phyloP scores from a whole-genome alignment of 805 yeast genomes.

The Myxozyma monticola region DNA sequence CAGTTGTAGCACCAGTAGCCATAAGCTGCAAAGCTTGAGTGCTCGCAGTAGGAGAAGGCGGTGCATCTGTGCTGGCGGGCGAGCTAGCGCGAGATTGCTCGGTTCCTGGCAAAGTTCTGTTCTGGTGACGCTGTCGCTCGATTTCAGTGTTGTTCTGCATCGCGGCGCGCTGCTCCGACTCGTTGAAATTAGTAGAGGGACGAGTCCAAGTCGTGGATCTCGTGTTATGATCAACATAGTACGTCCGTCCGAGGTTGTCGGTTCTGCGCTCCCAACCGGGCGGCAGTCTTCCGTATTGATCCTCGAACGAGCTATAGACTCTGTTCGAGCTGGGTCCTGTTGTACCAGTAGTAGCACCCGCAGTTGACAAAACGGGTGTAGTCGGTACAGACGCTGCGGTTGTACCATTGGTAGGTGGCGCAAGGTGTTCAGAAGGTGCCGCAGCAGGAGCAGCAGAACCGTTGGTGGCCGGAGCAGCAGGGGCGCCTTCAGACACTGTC shows the following conservation, averaged over 20 bases:
- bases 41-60: constrained; percentile 16
- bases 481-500: too few species aligned
- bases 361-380: constrained; percentile 27
- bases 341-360: constrained; percentile 32
- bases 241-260: constrained; percentile 94
- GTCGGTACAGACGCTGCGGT: constrained; percentile 31
- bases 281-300: constrained; percentile 92
- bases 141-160: constrained; percentile 69
- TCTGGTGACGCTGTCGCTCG: constrained; percentile 87
- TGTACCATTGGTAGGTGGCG: constrained; percentile 29
- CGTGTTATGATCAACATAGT: constrained; percentile 96
- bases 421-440: constrained; percentile 19
- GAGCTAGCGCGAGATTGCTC: constrained; percentile 43
- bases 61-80: constrained; percentile 12
- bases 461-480: constrained; percentile 4
- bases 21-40: constrained; percentile 50
- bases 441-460: constrained; percentile 32
- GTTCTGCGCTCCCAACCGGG: constrained; percentile 99
- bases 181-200: constrained; percentile 81
- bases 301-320: constrained; percentile 92
- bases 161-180: constrained; percentile 57
- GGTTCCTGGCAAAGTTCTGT: constrained; percentile 81
- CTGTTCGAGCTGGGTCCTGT: constrained; percentile 41
- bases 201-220: constrained; percentile 99
- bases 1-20: constrained; percentile 83